Conservation (phyloP, 805 yeast species). For the Wickerhamiella musiphila region DNA sequence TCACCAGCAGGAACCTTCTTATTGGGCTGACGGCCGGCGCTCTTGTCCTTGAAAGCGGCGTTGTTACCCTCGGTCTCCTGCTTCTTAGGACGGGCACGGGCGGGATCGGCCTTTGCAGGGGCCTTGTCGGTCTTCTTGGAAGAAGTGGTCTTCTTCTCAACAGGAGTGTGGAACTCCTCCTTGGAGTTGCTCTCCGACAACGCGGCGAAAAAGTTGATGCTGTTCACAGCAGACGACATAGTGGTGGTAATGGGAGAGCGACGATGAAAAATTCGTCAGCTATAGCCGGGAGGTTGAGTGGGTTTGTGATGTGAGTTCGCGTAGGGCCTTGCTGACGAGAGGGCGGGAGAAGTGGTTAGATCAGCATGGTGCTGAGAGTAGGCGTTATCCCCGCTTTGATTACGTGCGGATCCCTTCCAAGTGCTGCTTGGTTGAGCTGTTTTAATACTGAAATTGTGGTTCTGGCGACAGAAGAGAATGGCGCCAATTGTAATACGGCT, state of each 20-base stretch:
- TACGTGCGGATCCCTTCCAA: too few relatives aligned
- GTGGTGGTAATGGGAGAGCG: too few relatives aligned
- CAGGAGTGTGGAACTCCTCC: slow-evolving; percentile 26
- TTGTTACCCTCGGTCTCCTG: slow-evolving; percentile 58
- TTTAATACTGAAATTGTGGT: too few relatives aligned
- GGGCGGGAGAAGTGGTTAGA: too few relatives aligned
- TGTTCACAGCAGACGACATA: slow-evolving; percentile 9
- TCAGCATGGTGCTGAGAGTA: too few relatives aligned
- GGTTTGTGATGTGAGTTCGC: too few relatives aligned
- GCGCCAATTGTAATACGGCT: too few relatives aligned
- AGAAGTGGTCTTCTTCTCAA: slow-evolving; percentile 67
- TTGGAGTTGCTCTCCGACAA: slow-evolving; percentile 27
- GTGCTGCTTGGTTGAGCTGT: too few relatives aligned
- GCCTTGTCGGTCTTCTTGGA: slow-evolving; percentile 49
- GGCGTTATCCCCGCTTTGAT: too few relatives aligned
- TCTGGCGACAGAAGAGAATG: too few relatives aligned
- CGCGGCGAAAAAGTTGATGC: slow-evolving; percentile 15
- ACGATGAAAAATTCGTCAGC: slow-evolving; percentile 6
- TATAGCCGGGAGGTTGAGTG: neutral
- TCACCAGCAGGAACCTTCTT: slow-evolving; percentile 28
- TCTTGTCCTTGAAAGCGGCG: slow-evolving; percentile 62
- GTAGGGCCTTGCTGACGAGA: too few relatives aligned
- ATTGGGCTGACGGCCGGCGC: slow-evolving; percentile 49
- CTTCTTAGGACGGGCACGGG: slow-evolving; percentile 37
- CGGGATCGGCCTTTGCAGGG: slow-evolving; percentile 40